phyloP scores from a whole-genome alignment of 2,329 filamentous ascomycete species.

The Fusarium piperis region DNA sequence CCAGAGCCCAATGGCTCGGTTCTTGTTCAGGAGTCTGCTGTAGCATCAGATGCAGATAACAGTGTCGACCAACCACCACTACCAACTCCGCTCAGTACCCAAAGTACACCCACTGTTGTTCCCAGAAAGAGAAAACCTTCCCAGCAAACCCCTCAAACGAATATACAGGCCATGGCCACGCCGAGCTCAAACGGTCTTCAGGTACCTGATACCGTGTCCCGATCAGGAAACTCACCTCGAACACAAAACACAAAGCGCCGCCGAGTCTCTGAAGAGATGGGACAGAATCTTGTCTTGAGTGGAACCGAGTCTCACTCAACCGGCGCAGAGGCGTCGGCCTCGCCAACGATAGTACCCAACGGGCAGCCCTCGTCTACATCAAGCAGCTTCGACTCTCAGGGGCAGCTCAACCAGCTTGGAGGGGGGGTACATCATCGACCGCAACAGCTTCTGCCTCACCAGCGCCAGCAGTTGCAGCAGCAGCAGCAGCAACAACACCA shows the following conservation, averaged over 20 bases:
- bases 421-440: constrained; percentile 8
- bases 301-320: constrained; percentile 16
- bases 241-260: constrained; percentile 41
- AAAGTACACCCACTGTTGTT: not conserved
- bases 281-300: constrained; percentile 14
- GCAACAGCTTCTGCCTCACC: constrained; percentile 13
- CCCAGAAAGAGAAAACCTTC: constrained; percentile 26
- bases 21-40: not conserved
- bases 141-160: not conserved
- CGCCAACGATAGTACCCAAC: constrained; percentile 16
- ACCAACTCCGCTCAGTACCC: not conserved
- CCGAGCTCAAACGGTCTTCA: not conserved
- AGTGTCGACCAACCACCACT: not conserved
- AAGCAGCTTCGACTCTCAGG: constrained; percentile 29
- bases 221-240: constrained; percentile 4
- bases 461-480: constrained; percentile 14
- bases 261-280: constrained; percentile 36
- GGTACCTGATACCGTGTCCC: not conserved
- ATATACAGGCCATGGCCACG: not conserved
- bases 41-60: not conserved
- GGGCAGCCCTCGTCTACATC: constrained; percentile 16
- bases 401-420: constrained; percentile 3
- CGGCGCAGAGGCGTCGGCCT: constrained; percentile 12
- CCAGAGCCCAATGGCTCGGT: not conserved
- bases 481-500: constrained; percentile 21